Evolutionary conservation across 495 filamentous ascomycete species (phyloP).

Genomic region (Aspergillus cristatus): DNA sequence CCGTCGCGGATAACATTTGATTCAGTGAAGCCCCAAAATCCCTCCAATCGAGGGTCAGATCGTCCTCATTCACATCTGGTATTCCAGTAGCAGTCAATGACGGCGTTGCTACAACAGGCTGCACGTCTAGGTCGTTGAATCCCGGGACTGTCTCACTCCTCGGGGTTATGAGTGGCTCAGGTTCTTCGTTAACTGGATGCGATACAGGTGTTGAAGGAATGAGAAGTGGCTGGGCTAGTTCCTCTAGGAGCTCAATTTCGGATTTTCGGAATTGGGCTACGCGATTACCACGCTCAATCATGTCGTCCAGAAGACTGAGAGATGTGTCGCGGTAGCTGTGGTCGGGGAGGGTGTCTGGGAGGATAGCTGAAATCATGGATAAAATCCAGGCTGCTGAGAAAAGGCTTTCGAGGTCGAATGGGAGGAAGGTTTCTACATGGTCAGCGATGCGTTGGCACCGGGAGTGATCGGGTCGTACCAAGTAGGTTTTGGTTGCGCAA

Average conservation of each 20-base stretch:
- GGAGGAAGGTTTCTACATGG: slow-evolving; percentile 21
- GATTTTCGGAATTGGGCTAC: slow-evolving; percentile 22
- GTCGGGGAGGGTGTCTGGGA: slow-evolving; percentile 14
- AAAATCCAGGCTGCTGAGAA: slow-evolving; percentile 20
- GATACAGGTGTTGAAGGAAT: neutral
- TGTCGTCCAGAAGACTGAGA: slow-evolving; percentile 18
- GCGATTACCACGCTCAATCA: slow-evolving; percentile 20
- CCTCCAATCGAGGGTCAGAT: slow-evolving; percentile 11
- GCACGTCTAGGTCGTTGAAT: too few species aligned
- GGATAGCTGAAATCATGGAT: slow-evolving; percentile 15
- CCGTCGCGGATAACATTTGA: slow-evolving; percentile 13
- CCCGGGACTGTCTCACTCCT: neutral
- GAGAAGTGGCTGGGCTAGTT: slow-evolving; percentile 10
- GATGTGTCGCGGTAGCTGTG: slow-evolving; percentile 15
- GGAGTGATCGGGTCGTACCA: slow-evolving; percentile 11
- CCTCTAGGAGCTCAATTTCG: slow-evolving; percentile 20
- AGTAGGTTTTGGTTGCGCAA: slow-evolving; percentile 22
- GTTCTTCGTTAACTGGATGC: neutral
- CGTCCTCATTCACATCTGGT: slow-evolving; percentile 4
- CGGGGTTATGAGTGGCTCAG: neutral
- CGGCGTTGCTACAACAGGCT: neutral
- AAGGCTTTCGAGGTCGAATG: slow-evolving; percentile 23
- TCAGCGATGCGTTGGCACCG: too few species aligned
- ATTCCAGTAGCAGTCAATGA: neutral
- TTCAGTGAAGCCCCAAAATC: slow-evolving; percentile 13